Evolutionary conservation across 2,329 filamentous ascomycete species (phyloP), one percentile per base, ranked within the genome.

Genomic region (Colletotrichum sp.): DNA sequence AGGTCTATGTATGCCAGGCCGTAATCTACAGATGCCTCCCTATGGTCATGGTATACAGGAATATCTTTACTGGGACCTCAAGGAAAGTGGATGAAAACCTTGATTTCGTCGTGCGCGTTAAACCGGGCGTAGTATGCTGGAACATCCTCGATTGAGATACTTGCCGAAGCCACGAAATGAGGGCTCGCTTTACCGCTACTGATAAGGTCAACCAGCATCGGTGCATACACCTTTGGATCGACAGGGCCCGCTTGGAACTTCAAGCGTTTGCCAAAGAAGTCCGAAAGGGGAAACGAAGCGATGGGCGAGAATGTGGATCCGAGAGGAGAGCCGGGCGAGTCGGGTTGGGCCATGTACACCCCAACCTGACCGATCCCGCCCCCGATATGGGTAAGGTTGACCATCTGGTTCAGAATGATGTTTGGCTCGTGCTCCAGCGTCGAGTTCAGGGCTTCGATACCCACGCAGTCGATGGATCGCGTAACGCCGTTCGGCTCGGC

Each of bases 121-220:
- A 81, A 83, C 9, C 80, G 77, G 18, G 63, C 67, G 60, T 83
- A 83, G 4, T 76, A 79, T 55, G 80, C 74, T 32, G 28, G 26
- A 5, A 28, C 59, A 62, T 62, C 59, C 59, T 62, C 28, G 18
- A 62, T 62, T 5, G 78, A 76, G 10, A 82, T 78, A 28, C 79
- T 78, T 36, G 72, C 72, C 36, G 75, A 78, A 4, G 81, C 76
- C 26, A 83, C 77, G 55, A 83, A 83, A 7, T 80, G 76, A 8
- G 81, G 81, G 18, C 77, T 70, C 3, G 81, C 81, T 18, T 77
- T 66, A 1, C 80, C 80, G 4, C 64, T 75, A 18, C 76, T 71
- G 24, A 80, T 69, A 62, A 84, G 72, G 3, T 77, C 44, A 2
- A 78, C 76, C 34, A 65, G 76, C 3, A 76, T 21, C 16, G 79